These are phyloP conservation scores for Lasiodiplodia sp. DNA, from an alignment of 2,329 filamentous ascomycete species.

Conservation along the genomic window DNA sequence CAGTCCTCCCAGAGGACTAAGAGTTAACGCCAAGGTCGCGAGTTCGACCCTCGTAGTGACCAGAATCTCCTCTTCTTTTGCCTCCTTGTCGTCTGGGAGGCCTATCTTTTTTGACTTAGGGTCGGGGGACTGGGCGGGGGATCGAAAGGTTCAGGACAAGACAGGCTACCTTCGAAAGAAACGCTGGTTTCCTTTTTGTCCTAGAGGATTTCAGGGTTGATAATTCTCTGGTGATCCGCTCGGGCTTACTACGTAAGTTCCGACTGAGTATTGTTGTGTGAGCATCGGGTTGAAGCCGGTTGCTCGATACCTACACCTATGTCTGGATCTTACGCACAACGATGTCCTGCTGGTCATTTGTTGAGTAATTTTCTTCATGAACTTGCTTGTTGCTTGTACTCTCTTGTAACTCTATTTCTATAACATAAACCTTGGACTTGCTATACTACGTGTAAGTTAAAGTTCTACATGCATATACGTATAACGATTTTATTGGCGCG, in stretches of 20 bases:
- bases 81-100: not conserved
- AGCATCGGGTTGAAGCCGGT: not conserved
- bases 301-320: not conserved
- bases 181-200: not conserved
- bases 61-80: constrained; percentile 28
- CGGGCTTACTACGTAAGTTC: not conserved
- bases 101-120: not conserved
- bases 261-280: not conserved
- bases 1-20: not conserved
- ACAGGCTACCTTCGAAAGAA: not conserved
- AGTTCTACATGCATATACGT: not conserved
- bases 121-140: no score
- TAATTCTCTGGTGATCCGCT: not conserved
- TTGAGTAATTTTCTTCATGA: no score
- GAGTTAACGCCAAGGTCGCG: constrained; percentile 33
- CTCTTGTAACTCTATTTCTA: not conserved
- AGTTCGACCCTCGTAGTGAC: constrained; percentile 34
- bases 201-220: not conserved
- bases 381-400: not conserved
- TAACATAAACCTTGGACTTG: not conserved
- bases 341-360: not conserved
- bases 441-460: not conserved
- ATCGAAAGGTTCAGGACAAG: not conserved
- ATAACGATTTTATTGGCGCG: not conserved
- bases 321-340: not conserved